These are phyloP conservation scores for Salpingoeca rosetta DNA, from an alignment of 78 protist genomes.

Conservation along the genomic window DNA sequence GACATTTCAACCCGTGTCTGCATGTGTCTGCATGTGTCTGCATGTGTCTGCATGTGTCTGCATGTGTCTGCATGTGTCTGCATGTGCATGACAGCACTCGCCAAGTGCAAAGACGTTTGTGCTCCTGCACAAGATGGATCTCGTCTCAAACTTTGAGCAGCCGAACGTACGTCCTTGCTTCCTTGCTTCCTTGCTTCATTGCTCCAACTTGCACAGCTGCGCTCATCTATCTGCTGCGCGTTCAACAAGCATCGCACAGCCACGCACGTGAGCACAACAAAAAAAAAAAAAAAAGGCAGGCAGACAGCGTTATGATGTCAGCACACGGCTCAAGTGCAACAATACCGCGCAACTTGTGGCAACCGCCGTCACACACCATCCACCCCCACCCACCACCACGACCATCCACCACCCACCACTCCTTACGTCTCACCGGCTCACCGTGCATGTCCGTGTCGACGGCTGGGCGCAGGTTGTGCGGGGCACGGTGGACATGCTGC, in stretches of 20 bases:
- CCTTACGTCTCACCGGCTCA: too few relatives aligned
- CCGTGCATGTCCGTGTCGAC: slow-evolving; percentile 31
- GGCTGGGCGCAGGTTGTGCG: slow-evolving; percentile 52
- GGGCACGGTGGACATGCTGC: slow-evolving; percentile 52
- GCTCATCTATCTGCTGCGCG: neutral
- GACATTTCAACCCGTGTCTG: too few relatives aligned
- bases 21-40: too few relatives aligned
- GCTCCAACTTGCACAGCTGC: neutral
- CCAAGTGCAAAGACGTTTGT: slow-evolving; percentile 76
- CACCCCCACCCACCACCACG: too few relatives aligned
- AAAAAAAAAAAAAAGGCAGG: too few relatives aligned
- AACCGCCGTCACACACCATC: neutral
- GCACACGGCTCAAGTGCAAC: neutral
- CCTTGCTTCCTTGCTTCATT: neutral
- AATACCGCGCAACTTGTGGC: neutral
- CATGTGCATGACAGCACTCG: too few relatives aligned
- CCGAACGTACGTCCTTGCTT: slow-evolving; percentile 1
- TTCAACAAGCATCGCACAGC: neutral
- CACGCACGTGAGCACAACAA: too few relatives aligned
- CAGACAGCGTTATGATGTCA: neutral
- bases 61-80: too few relatives aligned
- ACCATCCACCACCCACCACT: too few relatives aligned
- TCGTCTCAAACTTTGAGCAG: slow-evolving; percentile 69
- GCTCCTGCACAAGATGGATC: slow-evolving; percentile 95
- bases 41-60: too few relatives aligned